A percentile compares a stretch with the other conserved stretches of the same genome.
phyloP scores from a whole-genome alignment of 164 flowering plant species.

The Piper longum region DNA sequence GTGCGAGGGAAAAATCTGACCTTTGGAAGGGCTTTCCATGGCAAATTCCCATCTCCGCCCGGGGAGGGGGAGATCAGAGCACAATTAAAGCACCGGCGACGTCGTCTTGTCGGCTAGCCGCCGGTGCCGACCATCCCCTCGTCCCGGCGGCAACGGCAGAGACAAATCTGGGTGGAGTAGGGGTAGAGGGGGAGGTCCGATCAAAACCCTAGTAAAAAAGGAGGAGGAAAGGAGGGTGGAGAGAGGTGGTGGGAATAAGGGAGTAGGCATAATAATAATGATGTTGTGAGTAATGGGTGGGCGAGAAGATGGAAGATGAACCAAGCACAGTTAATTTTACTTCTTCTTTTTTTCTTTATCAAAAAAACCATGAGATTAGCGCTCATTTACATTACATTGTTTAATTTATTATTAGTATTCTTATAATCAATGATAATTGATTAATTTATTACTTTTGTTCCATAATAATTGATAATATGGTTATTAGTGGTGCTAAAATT shows the following conservation, averaged over 20 bases:
- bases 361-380: no score
- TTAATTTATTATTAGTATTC: no score
- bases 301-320: background rate
- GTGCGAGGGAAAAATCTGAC: background rate
- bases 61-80: background rate
- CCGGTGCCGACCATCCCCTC: no score
- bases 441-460: no score
- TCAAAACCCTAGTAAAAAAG: slow-evolving; percentile 8
- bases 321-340: no score
- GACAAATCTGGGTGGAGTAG: background rate
- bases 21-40: slow-evolving; percentile 3
- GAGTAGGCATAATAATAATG: background rate
- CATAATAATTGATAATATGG: no score
- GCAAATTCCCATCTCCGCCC: slow-evolving; percentile 7
- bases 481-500: no score
- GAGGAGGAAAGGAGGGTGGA: background rate
- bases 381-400: no score
- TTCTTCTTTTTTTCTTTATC: no score
- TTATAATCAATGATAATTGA: no score
- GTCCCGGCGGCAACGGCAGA: background rate
- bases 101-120: background rate
- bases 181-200: background rate
- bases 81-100: background rate
- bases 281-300: background rate
- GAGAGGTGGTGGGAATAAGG: background rate